phyloP scores from a whole-genome alignment of 768 basidiomycete species.

The Mycena polygramma region DNA sequence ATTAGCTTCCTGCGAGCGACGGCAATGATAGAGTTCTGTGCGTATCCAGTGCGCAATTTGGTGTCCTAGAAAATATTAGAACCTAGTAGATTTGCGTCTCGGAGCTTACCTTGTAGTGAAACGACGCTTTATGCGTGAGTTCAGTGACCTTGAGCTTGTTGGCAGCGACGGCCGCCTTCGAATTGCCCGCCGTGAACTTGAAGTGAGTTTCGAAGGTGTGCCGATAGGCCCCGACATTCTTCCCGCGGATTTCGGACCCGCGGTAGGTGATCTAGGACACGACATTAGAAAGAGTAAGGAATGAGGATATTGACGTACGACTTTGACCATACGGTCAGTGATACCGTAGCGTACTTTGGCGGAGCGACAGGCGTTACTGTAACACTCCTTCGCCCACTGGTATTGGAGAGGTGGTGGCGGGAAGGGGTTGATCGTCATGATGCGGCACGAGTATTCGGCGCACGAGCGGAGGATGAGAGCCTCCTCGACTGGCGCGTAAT shows the following conservation, averaged over 20 bases:
- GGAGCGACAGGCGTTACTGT: background rate
- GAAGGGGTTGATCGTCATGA: background rate
- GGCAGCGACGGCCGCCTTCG: background rate
- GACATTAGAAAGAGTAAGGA: background rate
- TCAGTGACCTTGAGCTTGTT: background rate
- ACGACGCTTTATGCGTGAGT: background rate
- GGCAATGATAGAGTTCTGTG: background rate
- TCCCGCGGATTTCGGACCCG: background rate
- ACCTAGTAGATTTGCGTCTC: background rate
- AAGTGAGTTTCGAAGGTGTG: background rate
- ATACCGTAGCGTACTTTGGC: background rate
- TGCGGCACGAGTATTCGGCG: background rate
- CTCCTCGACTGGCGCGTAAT: constrained; percentile 8
- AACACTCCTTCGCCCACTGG: constrained; percentile 7
- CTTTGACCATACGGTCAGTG: background rate
- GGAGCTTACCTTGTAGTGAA: background rate
- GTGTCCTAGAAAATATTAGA: background rate
- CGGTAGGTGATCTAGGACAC: background rate
- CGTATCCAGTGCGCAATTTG: background rate
- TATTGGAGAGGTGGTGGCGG: background rate
- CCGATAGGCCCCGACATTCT: background rate
- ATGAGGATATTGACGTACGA: background rate
- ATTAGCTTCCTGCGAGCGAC: background rate
- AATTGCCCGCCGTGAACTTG: background rate
- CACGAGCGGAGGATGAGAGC: constrained; percentile 7